phyloP scores from a whole-genome alignment of 306 rosid species.

The Cajanus cajan region DNA sequence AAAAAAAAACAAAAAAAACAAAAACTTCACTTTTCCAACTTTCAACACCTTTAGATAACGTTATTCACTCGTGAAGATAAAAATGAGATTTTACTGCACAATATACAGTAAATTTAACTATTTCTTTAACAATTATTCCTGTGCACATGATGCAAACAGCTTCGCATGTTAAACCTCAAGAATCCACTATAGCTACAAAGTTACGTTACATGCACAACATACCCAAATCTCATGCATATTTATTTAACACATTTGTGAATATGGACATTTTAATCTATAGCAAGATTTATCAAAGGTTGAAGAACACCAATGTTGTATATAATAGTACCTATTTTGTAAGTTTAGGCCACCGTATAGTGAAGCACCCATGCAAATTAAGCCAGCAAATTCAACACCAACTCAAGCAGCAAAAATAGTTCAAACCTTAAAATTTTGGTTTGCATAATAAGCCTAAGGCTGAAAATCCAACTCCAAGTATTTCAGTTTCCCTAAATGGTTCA shows the following conservation, averaged over 20 bases:
- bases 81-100: not conserved
- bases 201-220: conserved; percentile 6
- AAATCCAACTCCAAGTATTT: conserved; percentile 12
- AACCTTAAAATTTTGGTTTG: conserved; percentile 5
- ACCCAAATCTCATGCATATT: conserved; percentile 19
- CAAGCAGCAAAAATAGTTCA: conserved; percentile 6
- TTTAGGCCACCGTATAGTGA: conserved; percentile 1
- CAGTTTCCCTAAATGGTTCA: not conserved
- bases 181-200: conserved; percentile 12
- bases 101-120: not conserved
- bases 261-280: not conserved
- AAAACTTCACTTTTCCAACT: not conserved
- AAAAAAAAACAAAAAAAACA: no score
- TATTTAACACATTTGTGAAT: not conserved
- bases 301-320: not conserved
- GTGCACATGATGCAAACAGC: conserved; percentile 21
- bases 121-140: conserved; percentile 6
- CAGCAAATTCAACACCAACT: conserved; percentile 22
- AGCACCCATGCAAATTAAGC: conserved; percentile 11
- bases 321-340: not conserved
- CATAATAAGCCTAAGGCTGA: conserved; percentile 16
- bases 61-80: conserved; percentile 16
- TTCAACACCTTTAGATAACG: not conserved
- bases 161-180: conserved; percentile 15
- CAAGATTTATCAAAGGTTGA: conserved; percentile 8